phyloP scores from a whole-genome alignment of 805 yeast species.

The Yarrowia keelungensis region DNA sequence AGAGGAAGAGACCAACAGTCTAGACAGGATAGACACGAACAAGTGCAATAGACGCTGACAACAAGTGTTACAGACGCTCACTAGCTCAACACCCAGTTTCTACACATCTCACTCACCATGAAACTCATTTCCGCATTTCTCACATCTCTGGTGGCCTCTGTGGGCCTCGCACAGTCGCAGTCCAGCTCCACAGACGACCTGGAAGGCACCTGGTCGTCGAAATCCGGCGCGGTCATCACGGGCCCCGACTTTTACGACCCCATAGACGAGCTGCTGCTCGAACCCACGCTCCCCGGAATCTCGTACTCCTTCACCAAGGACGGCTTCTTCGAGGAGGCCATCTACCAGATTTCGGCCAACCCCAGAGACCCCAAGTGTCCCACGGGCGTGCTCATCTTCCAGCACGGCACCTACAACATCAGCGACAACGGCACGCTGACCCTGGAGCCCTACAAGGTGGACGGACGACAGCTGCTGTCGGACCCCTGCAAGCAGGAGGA shows the following conservation, averaged over 20 bases:
- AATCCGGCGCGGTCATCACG: constrained; percentile 91
- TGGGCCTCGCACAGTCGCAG: constrained; percentile 1
- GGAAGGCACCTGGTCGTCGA: constrained; percentile 85
- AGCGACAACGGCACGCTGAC: constrained; percentile 68
- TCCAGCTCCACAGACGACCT: constrained; percentile 22
- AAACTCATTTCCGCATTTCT: constrained; percentile 12
- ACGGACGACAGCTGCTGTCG: constrained; percentile 89
- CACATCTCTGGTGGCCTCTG: not conserved
- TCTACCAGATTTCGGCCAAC: constrained; percentile 66
- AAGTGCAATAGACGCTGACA: no score
- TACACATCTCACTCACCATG: not conserved
- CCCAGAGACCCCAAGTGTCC: constrained; percentile 80
- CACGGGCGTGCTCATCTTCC: constrained; percentile 78
- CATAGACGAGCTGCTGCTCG: constrained; percentile 89
- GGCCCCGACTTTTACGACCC: constrained; percentile 96
- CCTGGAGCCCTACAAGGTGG: constrained; percentile 78
- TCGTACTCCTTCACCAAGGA: constrained; percentile 92
- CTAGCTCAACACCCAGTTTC: not conserved
- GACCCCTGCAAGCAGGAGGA: constrained; percentile 76
- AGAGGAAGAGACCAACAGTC: no score
- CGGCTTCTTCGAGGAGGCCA: constrained; percentile 89
- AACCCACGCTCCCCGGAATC: constrained; percentile 95
- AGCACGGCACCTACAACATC: constrained; percentile 83
- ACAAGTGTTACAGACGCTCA: no score
- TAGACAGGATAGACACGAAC: no score